Conservation (phyloP, 116 monocot species). For the Papilionanthe hybrid region DNA sequence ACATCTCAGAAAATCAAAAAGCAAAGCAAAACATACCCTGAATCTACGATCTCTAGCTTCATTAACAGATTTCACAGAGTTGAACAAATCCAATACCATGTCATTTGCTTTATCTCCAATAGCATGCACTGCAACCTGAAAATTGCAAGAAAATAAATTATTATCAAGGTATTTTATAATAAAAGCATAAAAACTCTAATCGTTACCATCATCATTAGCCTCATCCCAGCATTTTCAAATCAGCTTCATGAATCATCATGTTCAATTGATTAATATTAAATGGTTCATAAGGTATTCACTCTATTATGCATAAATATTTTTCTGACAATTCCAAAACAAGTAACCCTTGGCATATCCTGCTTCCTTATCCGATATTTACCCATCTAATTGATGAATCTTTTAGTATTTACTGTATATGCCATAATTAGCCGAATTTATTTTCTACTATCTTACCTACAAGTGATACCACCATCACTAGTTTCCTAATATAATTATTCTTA, state of each 20-base stretch:
- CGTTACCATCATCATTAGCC: background rate
- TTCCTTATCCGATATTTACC: background rate
- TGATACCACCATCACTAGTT: too few species aligned
- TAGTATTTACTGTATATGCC: background rate
- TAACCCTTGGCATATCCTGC: background rate
- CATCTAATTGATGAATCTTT: background rate
- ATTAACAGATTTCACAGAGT: constrained; percentile 44
- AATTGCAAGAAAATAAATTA: background rate
- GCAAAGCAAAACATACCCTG: constrained; percentile 50
- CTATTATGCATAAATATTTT: too few species aligned
- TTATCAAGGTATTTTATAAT: background rate
- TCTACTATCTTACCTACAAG: background rate
- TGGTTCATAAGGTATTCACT: background rate
- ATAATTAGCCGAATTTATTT: background rate
- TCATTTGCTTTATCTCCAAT: constrained; percentile 99
- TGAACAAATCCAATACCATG: constrained; percentile 65
- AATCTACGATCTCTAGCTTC: constrained; percentile 73
- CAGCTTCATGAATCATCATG: background rate
- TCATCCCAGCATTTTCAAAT: background rate
- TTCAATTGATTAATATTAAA: background rate
- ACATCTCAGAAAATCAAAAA: background rate
- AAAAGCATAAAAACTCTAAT: background rate
- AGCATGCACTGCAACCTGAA: constrained; percentile 94
- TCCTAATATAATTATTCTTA: too few species aligned
- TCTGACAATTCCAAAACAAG: background rate